A percentile compares a stretch with the other conserved stretches of the same genome.
phyloP scores from a whole-genome alignment of 2,329 filamentous ascomycete genomes.

The Lecanicillium sp. region DNA sequence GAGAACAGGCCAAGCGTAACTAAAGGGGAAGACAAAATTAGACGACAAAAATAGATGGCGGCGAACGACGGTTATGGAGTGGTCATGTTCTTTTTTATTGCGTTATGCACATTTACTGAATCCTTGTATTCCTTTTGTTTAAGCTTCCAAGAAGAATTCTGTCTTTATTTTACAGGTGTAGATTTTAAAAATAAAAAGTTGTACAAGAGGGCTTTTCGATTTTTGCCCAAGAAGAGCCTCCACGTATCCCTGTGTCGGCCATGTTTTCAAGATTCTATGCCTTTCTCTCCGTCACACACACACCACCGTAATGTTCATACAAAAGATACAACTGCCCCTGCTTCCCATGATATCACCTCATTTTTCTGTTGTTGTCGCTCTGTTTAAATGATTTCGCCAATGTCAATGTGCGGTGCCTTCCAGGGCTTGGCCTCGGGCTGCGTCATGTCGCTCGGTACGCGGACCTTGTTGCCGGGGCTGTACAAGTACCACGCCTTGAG shows the following conservation, averaged over 20 bases:
- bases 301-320: constrained; percentile 12
- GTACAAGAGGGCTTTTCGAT: constrained; percentile 4
- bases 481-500: constrained; percentile 97
- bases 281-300: neutral
- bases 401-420: constrained; percentile 63
- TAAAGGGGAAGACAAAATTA: constrained; percentile 62
- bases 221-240: neutral
- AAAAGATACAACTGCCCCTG: constrained; percentile 13
- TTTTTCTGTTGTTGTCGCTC: neutral
- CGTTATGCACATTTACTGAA: neutral
- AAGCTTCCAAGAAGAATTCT: constrained; percentile 20
- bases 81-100: neutral
- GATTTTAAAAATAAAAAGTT: constrained; percentile 22
- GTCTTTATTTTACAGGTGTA: constrained; percentile 33
- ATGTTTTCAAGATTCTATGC: constrained; percentile 1
- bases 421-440: constrained; percentile 54
- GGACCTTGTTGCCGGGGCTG: constrained; percentile 61
- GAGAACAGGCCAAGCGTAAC: neutral
- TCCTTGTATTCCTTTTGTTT: constrained; percentile 27
- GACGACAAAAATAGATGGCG: constrained; percentile 29
- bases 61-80: neutral
- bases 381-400: constrained; percentile 58
- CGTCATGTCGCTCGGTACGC: constrained; percentile 65
- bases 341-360: neutral
- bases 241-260: neutral